Conservation (phyloP, 2,329 filamentous ascomycete species). For the Daldinia eschscholtzii region DNA sequence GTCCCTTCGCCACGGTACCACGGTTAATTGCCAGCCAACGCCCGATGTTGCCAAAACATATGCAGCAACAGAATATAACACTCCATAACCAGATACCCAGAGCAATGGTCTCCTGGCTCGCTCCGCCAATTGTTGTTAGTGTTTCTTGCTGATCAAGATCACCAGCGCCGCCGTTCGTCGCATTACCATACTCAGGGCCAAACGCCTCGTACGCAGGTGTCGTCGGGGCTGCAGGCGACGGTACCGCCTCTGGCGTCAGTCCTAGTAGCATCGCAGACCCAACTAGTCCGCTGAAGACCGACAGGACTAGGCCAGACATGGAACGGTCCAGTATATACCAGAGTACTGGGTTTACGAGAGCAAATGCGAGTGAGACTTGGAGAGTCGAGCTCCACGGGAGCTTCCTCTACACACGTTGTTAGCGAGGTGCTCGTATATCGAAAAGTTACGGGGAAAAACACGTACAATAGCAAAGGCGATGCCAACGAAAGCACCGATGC, state of each 20-base stretch:
- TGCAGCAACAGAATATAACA: slow-evolving; percentile 92
- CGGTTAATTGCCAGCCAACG: slow-evolving; percentile 75
- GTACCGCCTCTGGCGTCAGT: slow-evolving; percentile 82
- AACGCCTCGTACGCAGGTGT: slow-evolving; percentile 40
- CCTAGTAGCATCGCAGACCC: slow-evolving; percentile 81
- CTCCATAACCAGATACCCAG: slow-evolving; percentile 90
- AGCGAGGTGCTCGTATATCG: slow-evolving; percentile 8
- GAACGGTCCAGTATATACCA: slow-evolving; percentile 98
- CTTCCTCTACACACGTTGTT: slow-evolving; percentile 71
- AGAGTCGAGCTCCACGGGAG: slow-evolving; percentile 94
- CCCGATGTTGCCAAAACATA: slow-evolving; percentile 97
- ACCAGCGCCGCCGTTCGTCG: slow-evolving; percentile 8
- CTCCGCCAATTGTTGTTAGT: slow-evolving; percentile 62
- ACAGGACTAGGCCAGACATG: slow-evolving; percentile 84
- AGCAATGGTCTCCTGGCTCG: slow-evolving; percentile 74
- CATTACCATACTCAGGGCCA: slow-evolving; percentile 21
- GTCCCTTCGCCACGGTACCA: slow-evolving; percentile 57
- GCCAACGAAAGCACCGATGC: slow-evolving; percentile 71
- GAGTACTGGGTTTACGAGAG: slow-evolving; percentile 89
- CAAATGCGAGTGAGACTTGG: slow-evolving; percentile 90
- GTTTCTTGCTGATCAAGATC: slow-evolving; percentile 17
- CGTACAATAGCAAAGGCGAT: slow-evolving; percentile 81
- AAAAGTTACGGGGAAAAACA: neutral
- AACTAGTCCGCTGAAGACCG: slow-evolving; percentile 76
- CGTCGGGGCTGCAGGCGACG: slow-evolving; percentile 67